Conservation (phyloP, 1,139 yeast genomes). For the Protomyces arabidopsidicola region DNA sequence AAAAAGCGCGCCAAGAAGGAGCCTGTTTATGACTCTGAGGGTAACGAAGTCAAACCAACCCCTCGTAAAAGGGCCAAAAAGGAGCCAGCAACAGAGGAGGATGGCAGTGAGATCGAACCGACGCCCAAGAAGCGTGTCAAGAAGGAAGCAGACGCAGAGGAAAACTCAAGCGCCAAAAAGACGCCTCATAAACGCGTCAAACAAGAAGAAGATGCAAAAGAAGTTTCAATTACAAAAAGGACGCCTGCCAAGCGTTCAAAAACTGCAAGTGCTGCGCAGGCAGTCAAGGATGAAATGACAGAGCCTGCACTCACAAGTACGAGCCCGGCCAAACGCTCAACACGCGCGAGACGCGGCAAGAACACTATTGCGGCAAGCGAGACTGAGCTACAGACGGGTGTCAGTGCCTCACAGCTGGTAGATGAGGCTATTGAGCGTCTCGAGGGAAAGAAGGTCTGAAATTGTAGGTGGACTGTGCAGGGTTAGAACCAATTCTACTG, state of each 20-base stretch:
- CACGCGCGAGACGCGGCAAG: neutral
- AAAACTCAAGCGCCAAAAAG: neutral
- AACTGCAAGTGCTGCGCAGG: neutral
- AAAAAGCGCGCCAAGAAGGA: conserved; percentile 9
- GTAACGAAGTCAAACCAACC: neutral
- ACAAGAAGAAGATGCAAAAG: neutral
- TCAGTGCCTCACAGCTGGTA: conserved; percentile 31
- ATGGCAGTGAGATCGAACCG: neutral
- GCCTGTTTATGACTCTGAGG: neutral
- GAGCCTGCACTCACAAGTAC: neutral
- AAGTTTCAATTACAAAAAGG: neutral
- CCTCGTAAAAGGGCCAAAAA: conserved; percentile 13
- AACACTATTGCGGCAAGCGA: conserved; percentile 7
- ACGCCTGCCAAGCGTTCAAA: neutral
- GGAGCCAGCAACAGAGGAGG: neutral
- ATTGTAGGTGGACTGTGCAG: neutral
- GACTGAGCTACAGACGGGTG: conserved; percentile 13
- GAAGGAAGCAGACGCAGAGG: neutral
- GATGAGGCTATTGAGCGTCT: conserved; percentile 26
- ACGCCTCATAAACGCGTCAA: neutral
- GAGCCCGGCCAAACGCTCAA: neutral
- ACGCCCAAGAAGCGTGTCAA: conserved; percentile 2
- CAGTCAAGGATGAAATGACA: neutral
- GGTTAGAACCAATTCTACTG: too few relatives aligned
- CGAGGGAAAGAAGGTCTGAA: neutral